Evolutionary conservation across 495 filamentous ascomycete genomes (phyloP).

Genomic region (Podospora conica): DNA sequence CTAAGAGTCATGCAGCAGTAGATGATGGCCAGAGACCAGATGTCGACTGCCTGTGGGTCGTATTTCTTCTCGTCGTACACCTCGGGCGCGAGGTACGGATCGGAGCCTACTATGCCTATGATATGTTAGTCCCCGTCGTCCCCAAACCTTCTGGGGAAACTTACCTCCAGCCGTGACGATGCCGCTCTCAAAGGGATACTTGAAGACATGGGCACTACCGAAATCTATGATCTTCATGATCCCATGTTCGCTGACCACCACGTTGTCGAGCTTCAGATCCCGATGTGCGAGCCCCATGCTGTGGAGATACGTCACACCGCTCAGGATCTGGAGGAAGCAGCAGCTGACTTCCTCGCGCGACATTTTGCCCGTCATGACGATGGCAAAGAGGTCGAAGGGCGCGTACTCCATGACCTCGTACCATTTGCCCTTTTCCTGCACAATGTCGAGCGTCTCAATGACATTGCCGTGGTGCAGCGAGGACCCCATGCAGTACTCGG

Average conservation of each 20-base stretch:
- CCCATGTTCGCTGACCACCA: slow-evolving; percentile 93
- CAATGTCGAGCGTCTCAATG: slow-evolving; percentile 94
- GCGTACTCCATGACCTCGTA: slow-evolving; percentile 99
- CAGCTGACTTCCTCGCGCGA: slow-evolving; percentile 83
- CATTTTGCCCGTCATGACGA: slow-evolving; percentile 99
- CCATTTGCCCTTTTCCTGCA: slow-evolving; percentile 92
- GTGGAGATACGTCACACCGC: slow-evolving; percentile 94
- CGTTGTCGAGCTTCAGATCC: slow-evolving; percentile 96
- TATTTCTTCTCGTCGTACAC: slow-evolving; percentile 94
- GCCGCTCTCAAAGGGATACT: slow-evolving; percentile 94
- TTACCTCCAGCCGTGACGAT: slow-evolving; percentile 81
- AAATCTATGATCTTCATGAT: slow-evolving; percentile 99
- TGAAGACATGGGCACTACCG: slow-evolving; percentile 92
- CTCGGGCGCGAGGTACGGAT: slow-evolving; percentile 94
- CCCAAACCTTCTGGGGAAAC: slow-evolving; percentile 23
- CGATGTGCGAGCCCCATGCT: slow-evolving; percentile 93
- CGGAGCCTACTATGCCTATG: slow-evolving; percentile 90
- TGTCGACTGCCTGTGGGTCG: slow-evolving; percentile 87
- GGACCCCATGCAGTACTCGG: slow-evolving; percentile 97
- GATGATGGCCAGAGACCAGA: slow-evolving; percentile 98
- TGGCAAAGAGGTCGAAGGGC: slow-evolving; percentile 95
- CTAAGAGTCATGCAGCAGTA: slow-evolving; percentile 98
- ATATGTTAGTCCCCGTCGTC: neutral
- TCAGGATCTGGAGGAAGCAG: slow-evolving; percentile 89
- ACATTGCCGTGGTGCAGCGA: slow-evolving; percentile 97